These are phyloP conservation scores for Neonectria ditissima DNA, from an alignment of 2,329 filamentous ascomycete genomes.

Conservation along the genomic window DNA sequence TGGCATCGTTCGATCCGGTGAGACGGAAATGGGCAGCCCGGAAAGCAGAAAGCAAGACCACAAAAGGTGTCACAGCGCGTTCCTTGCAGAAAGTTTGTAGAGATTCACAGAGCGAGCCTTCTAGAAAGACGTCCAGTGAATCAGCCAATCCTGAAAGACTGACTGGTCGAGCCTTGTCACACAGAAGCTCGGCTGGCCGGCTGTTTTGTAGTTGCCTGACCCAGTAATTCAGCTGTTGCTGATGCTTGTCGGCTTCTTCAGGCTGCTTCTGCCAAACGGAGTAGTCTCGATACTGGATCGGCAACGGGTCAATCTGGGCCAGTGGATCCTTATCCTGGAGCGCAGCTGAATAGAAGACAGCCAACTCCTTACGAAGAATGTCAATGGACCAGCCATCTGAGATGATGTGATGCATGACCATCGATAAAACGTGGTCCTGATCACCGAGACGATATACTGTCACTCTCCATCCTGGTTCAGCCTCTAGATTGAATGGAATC, in stretches of 20 bases:
- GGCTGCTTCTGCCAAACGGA: constrained; percentile 39
- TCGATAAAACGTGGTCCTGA: constrained; percentile 22
- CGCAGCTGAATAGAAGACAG: constrained; percentile 27
- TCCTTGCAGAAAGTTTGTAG: constrained; percentile 13
- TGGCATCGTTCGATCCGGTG: constrained; percentile 37
- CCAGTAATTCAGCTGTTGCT: constrained; percentile 24
- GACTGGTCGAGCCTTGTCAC: constrained; percentile 10
- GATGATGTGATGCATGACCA: constrained; percentile 38
- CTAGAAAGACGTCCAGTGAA: not conserved
- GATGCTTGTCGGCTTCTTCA: constrained; percentile 39
- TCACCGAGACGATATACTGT: constrained; percentile 8
- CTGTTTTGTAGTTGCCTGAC: constrained; percentile 7
- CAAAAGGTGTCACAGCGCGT: constrained; percentile 20
- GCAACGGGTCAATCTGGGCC: constrained; percentile 25
- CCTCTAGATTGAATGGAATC: constrained; percentile 21
- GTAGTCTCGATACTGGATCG: constrained; percentile 42
- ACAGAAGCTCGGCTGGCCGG: constrained; percentile 22
- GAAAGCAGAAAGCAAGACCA: constrained; percentile 38
- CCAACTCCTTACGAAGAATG: constrained; percentile 19
- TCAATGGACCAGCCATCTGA: constrained; percentile 39
- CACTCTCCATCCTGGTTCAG: constrained; percentile 29
- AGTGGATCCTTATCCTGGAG: constrained; percentile 28
- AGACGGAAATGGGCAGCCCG: constrained; percentile 42
- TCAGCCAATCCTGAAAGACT: constrained; percentile 28
- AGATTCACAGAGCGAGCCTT: not conserved